Conservation (phyloP, 352 stramenopile genomes). For the Pythium periplocum region DNA sequence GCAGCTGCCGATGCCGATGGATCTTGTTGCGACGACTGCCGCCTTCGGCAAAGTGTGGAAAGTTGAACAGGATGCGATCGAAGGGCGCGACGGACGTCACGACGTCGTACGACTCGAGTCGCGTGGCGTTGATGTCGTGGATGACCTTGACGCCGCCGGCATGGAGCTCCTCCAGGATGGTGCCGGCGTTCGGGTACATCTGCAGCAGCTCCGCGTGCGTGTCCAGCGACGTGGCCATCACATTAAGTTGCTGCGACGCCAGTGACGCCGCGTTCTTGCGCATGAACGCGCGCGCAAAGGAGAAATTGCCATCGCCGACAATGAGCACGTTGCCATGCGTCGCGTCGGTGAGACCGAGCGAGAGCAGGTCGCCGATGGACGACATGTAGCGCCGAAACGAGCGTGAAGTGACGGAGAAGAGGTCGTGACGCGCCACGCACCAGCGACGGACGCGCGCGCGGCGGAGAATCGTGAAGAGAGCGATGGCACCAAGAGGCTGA, state of each 20-base stretch:
- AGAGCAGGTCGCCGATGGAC: slow-evolving; percentile 41
- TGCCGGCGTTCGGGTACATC: slow-evolving; percentile 65
- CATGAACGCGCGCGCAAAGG: slow-evolving; percentile 69
- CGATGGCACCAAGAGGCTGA: too few species aligned
- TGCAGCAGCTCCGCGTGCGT: slow-evolving; percentile 50
- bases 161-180: slow-evolving; percentile 51
- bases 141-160: slow-evolving; percentile 42
- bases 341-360: slow-evolving; percentile 29
- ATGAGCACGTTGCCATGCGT: slow-evolving; percentile 42
- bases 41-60: slow-evolving; percentile 76
- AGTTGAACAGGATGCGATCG: slow-evolving; percentile 85
- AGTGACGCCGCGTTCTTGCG: slow-evolving; percentile 34
- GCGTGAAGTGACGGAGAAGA: too few species aligned
- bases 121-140: slow-evolving; percentile 70
- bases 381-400: too few species aligned
- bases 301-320: slow-evolving; percentile 84
- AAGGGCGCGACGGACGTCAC: slow-evolving; percentile 19
- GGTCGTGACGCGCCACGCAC: too few species aligned
- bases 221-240: slow-evolving; percentile 70
- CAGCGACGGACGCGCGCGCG: too few species aligned
- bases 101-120: slow-evolving; percentile 35
- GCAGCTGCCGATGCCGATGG: slow-evolving; percentile 69
- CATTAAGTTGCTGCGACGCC: slow-evolving; percentile 5
- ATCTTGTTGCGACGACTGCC: slow-evolving; percentile 81
- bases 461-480: too few species aligned